phyloP scores from a whole-genome alignment of 2,329 filamentous ascomycete genomes.

The Colletotrichum gigasporum region DNA sequence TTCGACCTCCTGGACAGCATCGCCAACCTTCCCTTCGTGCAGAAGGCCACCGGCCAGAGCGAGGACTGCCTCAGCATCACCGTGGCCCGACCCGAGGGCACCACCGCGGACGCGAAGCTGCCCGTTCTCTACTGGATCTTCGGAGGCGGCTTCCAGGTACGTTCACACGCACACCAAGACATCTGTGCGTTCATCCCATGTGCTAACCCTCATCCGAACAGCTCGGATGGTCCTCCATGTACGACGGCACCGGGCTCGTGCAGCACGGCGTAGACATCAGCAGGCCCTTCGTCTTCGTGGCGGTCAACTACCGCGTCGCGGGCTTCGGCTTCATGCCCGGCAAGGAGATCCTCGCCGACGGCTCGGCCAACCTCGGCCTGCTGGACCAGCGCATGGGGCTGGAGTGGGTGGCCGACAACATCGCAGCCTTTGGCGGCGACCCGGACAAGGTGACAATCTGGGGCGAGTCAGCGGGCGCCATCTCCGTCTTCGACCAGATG shows the following conservation, averaged over 20 bases:
- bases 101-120: slow-evolving; percentile 51
- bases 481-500: slow-evolving; percentile 72
- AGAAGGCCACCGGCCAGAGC: slow-evolving; percentile 49
- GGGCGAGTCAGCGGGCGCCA: slow-evolving; percentile 68
- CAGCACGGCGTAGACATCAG: slow-evolving; percentile 47
- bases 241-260: slow-evolving; percentile 48
- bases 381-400: slow-evolving; percentile 69
- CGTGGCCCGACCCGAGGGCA: slow-evolving; percentile 56
- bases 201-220: slow-evolving; percentile 22
- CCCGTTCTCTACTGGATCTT: slow-evolving; percentile 68
- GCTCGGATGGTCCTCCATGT: slow-evolving; percentile 43
- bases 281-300: slow-evolving; percentile 70
- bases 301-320: slow-evolving; percentile 71
- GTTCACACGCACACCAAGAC: neutral
- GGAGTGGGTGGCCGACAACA: slow-evolving; percentile 72
- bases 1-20: slow-evolving; percentile 49
- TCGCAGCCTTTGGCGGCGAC: slow-evolving; percentile 72
- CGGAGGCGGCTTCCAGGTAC: slow-evolving; percentile 57
- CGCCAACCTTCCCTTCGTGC: slow-evolving; percentile 54
- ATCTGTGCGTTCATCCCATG: neutral
- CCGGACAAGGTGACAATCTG: slow-evolving; percentile 71
- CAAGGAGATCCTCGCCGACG: slow-evolving; percentile 63
- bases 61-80: slow-evolving; percentile 64
- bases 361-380: slow-evolving; percentile 66
- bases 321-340: slow-evolving; percentile 71